Evolutionary conservation across 2,329 filamentous ascomycete genomes (phyloP).

Genomic region (Pseudonectria foliicola): DNA sequence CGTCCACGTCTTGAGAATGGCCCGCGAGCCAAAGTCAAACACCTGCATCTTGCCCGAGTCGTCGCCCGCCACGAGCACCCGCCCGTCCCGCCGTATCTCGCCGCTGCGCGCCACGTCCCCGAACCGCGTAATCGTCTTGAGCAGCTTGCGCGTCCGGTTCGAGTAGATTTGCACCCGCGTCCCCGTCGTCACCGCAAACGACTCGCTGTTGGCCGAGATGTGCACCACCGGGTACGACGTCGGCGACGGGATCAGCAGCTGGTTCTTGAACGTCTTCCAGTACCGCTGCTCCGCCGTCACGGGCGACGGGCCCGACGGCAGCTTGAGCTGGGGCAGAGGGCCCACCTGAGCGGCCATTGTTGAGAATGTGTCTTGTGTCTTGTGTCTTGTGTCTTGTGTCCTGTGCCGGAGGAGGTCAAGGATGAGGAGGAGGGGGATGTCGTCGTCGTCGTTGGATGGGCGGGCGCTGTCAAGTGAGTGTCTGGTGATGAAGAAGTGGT

Average conservation of each 20-base stretch:
- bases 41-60: constrained; percentile 90
- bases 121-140: constrained; percentile 93
- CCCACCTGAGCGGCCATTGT: constrained; percentile 81
- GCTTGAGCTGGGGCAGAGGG: constrained; percentile 72
- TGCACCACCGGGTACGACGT: constrained; percentile 85
- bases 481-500: constrained; percentile 6
- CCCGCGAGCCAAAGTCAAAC: constrained; percentile 81
- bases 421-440: too few species aligned
- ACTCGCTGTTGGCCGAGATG: constrained; percentile 69
- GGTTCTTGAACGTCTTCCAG: constrained; percentile 93
- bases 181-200: constrained; percentile 91
- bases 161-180: constrained; percentile 92
- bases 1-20: constrained; percentile 91
- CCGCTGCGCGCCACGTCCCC: constrained; percentile 85
- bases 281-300: constrained; percentile 89
- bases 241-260: constrained; percentile 81
- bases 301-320: constrained; percentile 73
- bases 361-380: constrained; percentile 12
- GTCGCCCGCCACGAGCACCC: constrained; percentile 84
- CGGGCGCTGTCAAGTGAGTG: too few species aligned
- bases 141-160: constrained; percentile 78
- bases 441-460: too few species aligned
- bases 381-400: constrained; percentile 12
- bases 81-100: constrained; percentile 80
- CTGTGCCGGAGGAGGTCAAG: too few species aligned